Base-by-base conservation (phyloP, 2,329 filamentous ascomycete genomes). In the Neonectria neomacrospora region DNA sequence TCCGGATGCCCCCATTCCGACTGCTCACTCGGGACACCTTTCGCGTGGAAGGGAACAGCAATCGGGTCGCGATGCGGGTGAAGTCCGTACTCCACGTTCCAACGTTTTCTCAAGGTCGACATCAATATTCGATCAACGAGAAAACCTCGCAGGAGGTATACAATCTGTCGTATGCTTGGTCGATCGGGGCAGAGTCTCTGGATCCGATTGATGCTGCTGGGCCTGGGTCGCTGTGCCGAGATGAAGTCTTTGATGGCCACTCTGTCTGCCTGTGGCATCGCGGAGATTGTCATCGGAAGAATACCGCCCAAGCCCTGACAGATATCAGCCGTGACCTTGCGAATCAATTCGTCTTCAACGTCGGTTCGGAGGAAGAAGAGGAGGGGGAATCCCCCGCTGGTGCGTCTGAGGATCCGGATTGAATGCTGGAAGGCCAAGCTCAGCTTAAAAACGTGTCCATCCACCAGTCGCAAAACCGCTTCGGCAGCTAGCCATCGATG, bases 1-100 rank as follows among this genome's bases (percentile, higher is more conserved):
- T 93, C 83, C 0, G 90, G 88, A 67, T 93, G 90, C 0, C 88
- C 87, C 76, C 86, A 93, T 70, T 93, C 90, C 0, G 89, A 86
- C 20, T 87, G 82, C 0, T 87, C 84, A 0, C 84, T 85, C 0
- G 90, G 90, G 0, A 83, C 80, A 5, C 90, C 90, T 67, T 73
- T 72, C 44, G 70, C 70, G 16, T 72, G 70, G 20, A 71, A 72
- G 3, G 70, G 70, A 3, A 72, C 93, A 89, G 90, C 90, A 16
- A 91, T 84, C 0, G 87, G 87, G 56, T 84, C 80, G 11, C 91
- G 81, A 0, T 66, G 60, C 0, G 85, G 82, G 65, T 89, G 83
- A 0, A 90, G 77, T 0, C 88, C 88, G 50, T 90, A 94, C 45
- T 86, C 81, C 0, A 93, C 90, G 28, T 90, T 88, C 85, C 86